A percentile compares a stretch with the other conserved stretches of the same genome.
These are phyloP conservation scores for Tinospora cordifolia DNA, from an alignment of 164 flowering plant species.

Conservation along the genomic window DNA sequence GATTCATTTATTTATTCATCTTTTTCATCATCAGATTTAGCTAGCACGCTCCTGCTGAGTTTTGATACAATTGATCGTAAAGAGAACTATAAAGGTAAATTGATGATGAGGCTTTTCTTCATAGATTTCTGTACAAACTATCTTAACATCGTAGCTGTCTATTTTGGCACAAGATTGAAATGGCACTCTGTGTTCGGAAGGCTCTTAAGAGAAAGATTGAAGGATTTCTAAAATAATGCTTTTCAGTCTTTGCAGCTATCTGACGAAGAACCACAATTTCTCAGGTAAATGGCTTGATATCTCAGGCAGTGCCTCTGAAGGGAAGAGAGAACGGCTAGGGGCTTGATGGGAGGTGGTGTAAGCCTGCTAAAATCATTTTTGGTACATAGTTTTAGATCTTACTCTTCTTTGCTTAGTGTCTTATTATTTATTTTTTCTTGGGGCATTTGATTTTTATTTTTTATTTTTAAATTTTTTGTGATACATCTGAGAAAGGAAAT, in stretches of 20 bases:
- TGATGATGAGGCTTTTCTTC: not conserved
- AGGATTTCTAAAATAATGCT: conserved; percentile 32
- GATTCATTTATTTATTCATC: conserved; percentile 1
- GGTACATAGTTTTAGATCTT: not conserved
- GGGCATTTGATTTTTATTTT: too few relatives aligned
- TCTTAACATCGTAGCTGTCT: not conserved
- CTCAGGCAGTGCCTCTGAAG: conserved; percentile 33
- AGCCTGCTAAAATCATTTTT: not conserved
- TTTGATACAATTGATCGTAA: not conserved
- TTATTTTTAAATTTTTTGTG: too few relatives aligned
- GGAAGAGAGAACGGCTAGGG: conserved; percentile 10
- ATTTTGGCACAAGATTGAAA: conserved; percentile 21
- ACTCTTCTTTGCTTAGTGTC: not conserved
- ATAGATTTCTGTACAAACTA: not conserved
- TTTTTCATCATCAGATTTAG: not conserved
- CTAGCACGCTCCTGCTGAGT: not conserved
- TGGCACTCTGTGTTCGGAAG: conserved; percentile 20
- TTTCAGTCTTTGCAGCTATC: conserved; percentile 26
- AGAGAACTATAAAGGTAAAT: conserved; percentile 8
- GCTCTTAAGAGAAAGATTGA: conserved; percentile 38
- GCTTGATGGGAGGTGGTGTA: conserved; percentile 11
- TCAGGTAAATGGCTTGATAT: conserved; percentile 42
- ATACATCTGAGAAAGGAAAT: not conserved
- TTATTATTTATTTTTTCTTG: too few relatives aligned
- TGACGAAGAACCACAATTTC: conserved; percentile 34